Base-by-base conservation (phyloP, 2,329 filamentous ascomycete species). In the Alternaria sp. region DNA sequence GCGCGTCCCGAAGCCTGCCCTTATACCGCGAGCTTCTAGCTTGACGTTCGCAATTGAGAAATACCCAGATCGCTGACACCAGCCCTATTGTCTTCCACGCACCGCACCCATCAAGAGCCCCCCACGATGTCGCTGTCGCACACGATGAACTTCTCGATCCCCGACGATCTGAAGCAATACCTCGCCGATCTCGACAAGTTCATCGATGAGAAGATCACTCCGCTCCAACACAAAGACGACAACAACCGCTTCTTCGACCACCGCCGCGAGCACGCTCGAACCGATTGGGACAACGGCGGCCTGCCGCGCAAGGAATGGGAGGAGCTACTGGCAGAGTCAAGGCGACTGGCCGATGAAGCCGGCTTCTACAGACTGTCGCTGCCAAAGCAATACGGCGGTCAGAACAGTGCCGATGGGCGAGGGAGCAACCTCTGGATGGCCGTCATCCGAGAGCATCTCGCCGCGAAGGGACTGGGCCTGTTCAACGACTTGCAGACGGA, bases 241-340 rank as follows among this genome's bases (percentile, higher is more conserved):
- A 90, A 90, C 72, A 81, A 87, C 58, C 85, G 87, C 61, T 90
- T 90, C 83, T 90, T 90, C 77, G 87, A 90, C 75, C 85, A 90
- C 75, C 84, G 88, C 17, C 85, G 88, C 66, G 88, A 90, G 69
- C 83, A 89, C 70, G 81, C 86, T 7, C 85, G 88, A 32, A 90
- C 88, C 2, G 83, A 90, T 71, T 90, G 87, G 86, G 83, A 85
- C 57, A 83, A 84, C 44, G 79, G 81, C 60, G 87, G 88, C 3
- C 81, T 89, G 3, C 88, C 88, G 1, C 83, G 82, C 6, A 75
- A 81, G 47, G 87, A 89, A 69, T 90, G 87, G 88, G 87, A 90
- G 68, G 78, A 80, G 2, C 77, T 90, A 0, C 79, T 89, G 13
- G 70, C 62, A 6, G 75, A 87, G 73, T 84, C 84, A 12, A 81